Evolutionary conservation across 2,329 filamentous ascomycete genomes (phyloP), one percentile per base, ranked within the genome.

Genomic region (Talaromyces sp.): DNA sequence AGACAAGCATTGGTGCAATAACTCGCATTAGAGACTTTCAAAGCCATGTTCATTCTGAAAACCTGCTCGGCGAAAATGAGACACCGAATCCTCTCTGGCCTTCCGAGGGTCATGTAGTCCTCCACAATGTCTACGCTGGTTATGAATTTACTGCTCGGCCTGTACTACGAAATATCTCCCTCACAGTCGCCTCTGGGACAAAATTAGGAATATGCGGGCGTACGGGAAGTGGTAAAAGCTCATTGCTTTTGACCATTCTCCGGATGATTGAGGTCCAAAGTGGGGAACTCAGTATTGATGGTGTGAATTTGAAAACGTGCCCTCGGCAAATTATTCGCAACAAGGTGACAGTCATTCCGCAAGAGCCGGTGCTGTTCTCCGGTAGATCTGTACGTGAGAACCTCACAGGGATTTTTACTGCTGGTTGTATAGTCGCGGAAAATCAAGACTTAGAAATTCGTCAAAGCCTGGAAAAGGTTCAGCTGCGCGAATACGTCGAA

Each of bases 1-100:
- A 88, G 68, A 87, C 85, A 0, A 81, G 82, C 39, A 81, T 88
- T 47, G 85, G 85, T 5, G 85, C 85, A 10, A 80, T 88, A 7
- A 76, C 82, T 3, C 79, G 86, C 22, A 79, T 87, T 66, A 84
- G 83, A 70, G 77, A 79, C 10, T 87, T 87, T 66, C 0, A 75
- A 68, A 70, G 3, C 71, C 75, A 47, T 70, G 70, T 45, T 79
- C 83, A 2, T 74, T 85, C 62, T 73, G 78, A 19, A 69, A 81
- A 27, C 73, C 85, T 64, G 2, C 62, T 35, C 0, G 6, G 13
- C 1, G 56, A 64, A 37, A 11, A 60, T 19, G 3, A 60, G 10
- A 33, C 33, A 3, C 56, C 45, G 6, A 1, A n/a, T 45, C 8
- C 33, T 45, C 2, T 2, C 33, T 64, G 45, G 62, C 62, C 45